Conservation (phyloP, 768 basidiomycete genomes). For the Amanita pallidorosea region DNA sequence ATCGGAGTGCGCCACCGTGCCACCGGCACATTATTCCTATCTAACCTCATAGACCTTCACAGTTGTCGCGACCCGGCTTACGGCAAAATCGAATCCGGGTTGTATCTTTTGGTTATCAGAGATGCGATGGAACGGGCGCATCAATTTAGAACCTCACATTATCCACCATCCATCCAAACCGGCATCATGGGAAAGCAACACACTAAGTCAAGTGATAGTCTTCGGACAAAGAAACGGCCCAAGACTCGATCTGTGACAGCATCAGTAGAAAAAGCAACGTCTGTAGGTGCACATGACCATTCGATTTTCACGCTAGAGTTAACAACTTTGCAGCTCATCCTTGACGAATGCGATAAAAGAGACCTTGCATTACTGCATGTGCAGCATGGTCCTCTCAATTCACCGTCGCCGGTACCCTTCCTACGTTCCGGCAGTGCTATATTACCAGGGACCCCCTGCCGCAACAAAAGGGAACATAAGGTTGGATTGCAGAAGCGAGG, state of each 20-base stretch:
- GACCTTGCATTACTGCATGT: background rate
- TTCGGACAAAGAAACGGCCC: background rate
- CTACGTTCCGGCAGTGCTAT: background rate
- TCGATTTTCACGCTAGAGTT: no score
- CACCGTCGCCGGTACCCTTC: background rate
- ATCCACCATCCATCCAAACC: no score
- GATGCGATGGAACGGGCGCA: background rate
- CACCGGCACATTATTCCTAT: background rate
- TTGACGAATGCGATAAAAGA: background rate
- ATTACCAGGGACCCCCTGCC: background rate
- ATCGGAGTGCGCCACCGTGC: background rate
- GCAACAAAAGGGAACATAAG: background rate
- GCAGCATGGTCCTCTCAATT: background rate
- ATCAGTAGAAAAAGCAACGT: background rate
- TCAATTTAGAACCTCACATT: background rate
- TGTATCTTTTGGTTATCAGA: background rate
- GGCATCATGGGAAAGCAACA: no score
- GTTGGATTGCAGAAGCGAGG: background rate
- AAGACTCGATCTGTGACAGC: background rate
- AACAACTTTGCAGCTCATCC: background rate
- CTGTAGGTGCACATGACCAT: background rate
- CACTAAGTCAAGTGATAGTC: no score
- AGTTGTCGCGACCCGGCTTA: background rate
- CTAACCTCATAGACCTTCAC: background rate
- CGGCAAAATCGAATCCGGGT: background rate